Conservation (phyloP, 2,329 filamentous ascomycete species). For the Stenocarpella maydis region DNA sequence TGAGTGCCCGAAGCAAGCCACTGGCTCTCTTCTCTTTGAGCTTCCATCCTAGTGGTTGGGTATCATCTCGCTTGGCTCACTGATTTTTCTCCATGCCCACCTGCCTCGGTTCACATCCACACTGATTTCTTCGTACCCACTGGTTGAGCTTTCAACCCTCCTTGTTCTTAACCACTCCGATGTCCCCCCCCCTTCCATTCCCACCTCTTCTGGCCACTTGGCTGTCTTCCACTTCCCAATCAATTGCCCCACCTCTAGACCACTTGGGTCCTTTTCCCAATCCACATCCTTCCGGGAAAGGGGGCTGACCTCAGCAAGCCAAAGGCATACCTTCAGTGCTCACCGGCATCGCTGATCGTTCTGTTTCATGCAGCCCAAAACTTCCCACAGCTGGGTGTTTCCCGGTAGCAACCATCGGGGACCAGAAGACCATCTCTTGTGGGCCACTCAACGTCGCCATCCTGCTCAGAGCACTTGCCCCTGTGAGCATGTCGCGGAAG, state of each 20-base stretch:
- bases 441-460: neutral
- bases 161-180: neutral
- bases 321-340: neutral
- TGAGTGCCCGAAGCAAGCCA: neutral
- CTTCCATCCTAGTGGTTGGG: neutral
- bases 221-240: neutral
- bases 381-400: neutral
- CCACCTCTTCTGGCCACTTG: neutral
- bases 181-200: neutral
- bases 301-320: neutral
- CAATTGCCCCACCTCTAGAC: neutral
- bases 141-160: neutral
- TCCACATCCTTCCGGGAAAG: neutral
- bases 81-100: neutral
- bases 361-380: neutral
- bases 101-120: too few relatives aligned
- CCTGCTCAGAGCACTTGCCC: constrained; percentile 3
- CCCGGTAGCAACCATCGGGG: neutral
- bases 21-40: neutral
- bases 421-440: neutral
- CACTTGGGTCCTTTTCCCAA: neutral
- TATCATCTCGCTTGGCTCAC: neutral
- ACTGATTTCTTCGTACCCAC: neutral
- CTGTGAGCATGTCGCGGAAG: too few relatives aligned
- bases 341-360: too few relatives aligned